Conservation (phyloP, 768 basidiomycete species). For the Amanita inopinata region DNA sequence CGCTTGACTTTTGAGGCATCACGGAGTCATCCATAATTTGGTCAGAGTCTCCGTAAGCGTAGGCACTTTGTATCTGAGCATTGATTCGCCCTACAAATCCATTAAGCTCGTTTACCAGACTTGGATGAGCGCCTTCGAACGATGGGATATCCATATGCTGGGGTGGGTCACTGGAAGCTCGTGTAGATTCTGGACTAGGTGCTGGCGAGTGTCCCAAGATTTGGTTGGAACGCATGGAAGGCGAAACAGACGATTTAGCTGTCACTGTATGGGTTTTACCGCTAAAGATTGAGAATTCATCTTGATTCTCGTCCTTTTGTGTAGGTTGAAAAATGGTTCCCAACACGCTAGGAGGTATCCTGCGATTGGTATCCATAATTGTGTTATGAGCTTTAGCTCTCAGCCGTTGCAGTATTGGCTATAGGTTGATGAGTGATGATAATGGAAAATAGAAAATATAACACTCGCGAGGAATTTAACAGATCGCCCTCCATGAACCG, state of each 20-base stretch:
- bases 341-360: constrained; percentile 33
- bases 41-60: background rate
- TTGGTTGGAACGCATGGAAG: constrained; percentile 4
- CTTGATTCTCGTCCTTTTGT: constrained; percentile 34
- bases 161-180: constrained; percentile 23
- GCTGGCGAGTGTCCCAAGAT: background rate
- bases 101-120: constrained; percentile 43
- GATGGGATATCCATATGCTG: constrained; percentile 23
- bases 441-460: background rate
- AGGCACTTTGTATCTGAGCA: constrained; percentile 39
- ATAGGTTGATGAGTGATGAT: background rate
- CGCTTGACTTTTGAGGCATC: background rate
- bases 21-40: too few species aligned
- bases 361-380: constrained; percentile 37
- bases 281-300: constrained; percentile 68
- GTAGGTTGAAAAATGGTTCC: constrained; percentile 55
- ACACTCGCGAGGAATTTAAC: constrained; percentile 56
- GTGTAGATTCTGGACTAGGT: constrained; percentile 14
- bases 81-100: constrained; percentile 47
- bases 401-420: constrained; percentile 61
- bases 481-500: constrained; percentile 53
- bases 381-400: constrained; percentile 50
- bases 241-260: constrained; percentile 27
- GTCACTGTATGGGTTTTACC: constrained; percentile 61
- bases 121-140: constrained; percentile 45